Base-by-base conservation (phyloP, 1,139 yeast species). In the Kodamaea alishanica region DNA sequence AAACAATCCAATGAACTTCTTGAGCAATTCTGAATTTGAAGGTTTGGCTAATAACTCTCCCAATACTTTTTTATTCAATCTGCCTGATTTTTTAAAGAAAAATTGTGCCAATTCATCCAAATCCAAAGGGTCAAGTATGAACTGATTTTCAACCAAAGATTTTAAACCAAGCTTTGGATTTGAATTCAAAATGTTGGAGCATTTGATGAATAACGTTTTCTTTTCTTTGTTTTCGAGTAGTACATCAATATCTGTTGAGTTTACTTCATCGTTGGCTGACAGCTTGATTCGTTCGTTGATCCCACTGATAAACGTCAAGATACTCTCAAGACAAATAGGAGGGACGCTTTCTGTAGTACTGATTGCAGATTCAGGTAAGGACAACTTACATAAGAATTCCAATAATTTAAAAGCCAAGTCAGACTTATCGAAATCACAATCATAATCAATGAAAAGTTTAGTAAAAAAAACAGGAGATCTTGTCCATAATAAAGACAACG, bases 31-130 rank as follows among this genome's bases (percentile, higher is more conserved):
- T 7, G 67, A 60, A 52, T 84, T 87, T 2, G 73, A 67, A 1
- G 95, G 87, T 53, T 87, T 87, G 8, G 96, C 89, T 33, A 94
- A 66, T 48, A 73, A 79, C 54, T 88, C 95, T 28, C 99, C 99
- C 28, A 94, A 70, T 2, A 84, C 79, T 50, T 86, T 86, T 58
- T 94, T 94, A 60, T 90, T 87, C 49, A 94, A 68, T 44, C 96
- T 71, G 23, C 87, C 84, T 6, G 95, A 84, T 44, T 86, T 86
- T 41, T 80, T 77, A 56, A 77, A 84, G 47, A 94, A 72, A 56
- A 94, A 92, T 26, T 65, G 63, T 0, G 96, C 95, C 27, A 92
- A 70, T 45, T 84, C 86, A 10, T 67, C 62, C 2, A 76, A 69
- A 40, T 79, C 75, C 20, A 70, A 65, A 2, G 56, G 58, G 41